A percentile compares a stretch with the other conserved stretches of the same genome.
Conservation (phyloP, 257 asterid genomes). For the Pogostemon cablin region DNA sequence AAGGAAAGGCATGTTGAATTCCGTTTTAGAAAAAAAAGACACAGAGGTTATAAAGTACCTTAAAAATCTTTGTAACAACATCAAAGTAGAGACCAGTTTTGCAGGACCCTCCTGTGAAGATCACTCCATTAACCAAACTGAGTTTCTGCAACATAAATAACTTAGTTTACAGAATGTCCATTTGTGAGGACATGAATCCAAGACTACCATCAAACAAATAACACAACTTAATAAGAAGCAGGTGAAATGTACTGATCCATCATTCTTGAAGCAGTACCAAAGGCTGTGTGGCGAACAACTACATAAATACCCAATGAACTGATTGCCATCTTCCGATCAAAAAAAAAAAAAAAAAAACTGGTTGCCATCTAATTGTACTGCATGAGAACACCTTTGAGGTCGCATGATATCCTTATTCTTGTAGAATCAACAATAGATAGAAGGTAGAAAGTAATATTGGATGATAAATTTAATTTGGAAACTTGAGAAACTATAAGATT, state of each 20-base stretch:
- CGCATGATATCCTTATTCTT: conserved; percentile 39
- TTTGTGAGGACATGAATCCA: conserved; percentile 21
- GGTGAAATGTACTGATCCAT: conserved; percentile 1
- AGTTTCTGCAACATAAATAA: conserved; percentile 69
- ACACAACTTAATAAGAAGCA: neutral
- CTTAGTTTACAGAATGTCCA: conserved; percentile 21
- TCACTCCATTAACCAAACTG: conserved; percentile 79
- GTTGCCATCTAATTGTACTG: conserved; percentile 24
- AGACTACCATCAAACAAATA: neutral
- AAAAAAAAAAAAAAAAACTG: too few species aligned
- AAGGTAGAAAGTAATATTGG: conserved; percentile 23
- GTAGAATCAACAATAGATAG: conserved; percentile 45
- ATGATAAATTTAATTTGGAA: neutral
- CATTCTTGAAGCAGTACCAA: conserved; percentile 16
- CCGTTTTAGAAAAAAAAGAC: conserved; percentile 12
- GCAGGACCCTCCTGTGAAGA: conserved; percentile 88
- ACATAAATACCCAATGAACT: conserved; percentile 20
- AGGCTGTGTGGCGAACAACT: neutral
- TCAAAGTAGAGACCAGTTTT: conserved; percentile 72
- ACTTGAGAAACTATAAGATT: neutral
- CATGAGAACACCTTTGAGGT: conserved; percentile 41
- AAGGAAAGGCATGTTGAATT: neutral
- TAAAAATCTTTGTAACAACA: conserved; percentile 61
- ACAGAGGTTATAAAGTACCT: conserved; percentile 50
- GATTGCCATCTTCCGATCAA: too few species aligned